Base-by-base conservation (phyloP, 2,329 filamentous ascomycete species). In the Colletotrichum gloeosporioides region DNA sequence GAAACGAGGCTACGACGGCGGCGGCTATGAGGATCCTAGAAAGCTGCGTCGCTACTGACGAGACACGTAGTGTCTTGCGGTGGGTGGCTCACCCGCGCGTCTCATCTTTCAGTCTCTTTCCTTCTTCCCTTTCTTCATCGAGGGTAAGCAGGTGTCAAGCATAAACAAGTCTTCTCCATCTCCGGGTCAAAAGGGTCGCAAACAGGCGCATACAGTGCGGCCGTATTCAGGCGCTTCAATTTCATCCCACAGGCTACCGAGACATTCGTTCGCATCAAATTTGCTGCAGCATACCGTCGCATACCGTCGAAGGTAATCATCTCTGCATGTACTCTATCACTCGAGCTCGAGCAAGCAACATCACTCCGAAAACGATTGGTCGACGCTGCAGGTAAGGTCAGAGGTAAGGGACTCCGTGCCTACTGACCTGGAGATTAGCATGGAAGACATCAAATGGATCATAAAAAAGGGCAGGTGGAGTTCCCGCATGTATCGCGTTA, bases 1-100 rank as follows among this genome's bases (percentile, higher is more conserved):
- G 83, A 91, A 95, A 89, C 92, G 93, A 83, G 90, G 92, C 69
- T 95, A 94, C 85, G 96, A 98, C 69, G 94, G 94, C 82, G 93
- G 93, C 83, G 91, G 92, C 79, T 93, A 96, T 86, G 95, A 98
- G 82, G 96, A 98, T 85, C 91, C 92, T 66, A 86, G 91, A 75
- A 93, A 93, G 85, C 83, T 93, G 77, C 91, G 92, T 78, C 90
- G 92, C 78, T 93, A 93, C 86, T 93, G 87, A 87, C 82, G 82
- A 83, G 82, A 84, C 83, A 80, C 77, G 73, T 63, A 61, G 77
- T 78, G 82, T 85, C 83, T 85, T 85, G 83, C 82, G 86, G 88
- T 89, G 87, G 88, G 88, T 77, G 71, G 49, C 65, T 57, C 22
- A 49, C 53, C 66, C 62, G 69, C 70, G 64, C 75, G 53, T 72